These are phyloP conservation scores for Eucalyptus pumila DNA, from an alignment of 345 rosid genomes.

Conservation along the genomic window DNA sequence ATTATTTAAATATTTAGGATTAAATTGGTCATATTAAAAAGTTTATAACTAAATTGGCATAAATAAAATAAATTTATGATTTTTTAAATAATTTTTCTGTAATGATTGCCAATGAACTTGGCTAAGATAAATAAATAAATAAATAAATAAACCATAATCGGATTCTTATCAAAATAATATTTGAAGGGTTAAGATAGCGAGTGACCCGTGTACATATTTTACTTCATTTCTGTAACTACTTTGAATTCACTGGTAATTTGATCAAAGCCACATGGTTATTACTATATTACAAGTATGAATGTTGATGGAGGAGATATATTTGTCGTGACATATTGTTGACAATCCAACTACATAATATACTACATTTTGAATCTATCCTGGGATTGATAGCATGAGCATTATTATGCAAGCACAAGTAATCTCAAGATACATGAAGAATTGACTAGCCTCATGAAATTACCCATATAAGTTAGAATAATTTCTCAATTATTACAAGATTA, in stretches of 20 bases:
- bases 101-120: not conserved
- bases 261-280: not conserved
- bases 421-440: not conserved
- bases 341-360: not conserved
- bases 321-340: not conserved
- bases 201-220: not conserved
- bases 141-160: no score
- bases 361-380: not conserved
- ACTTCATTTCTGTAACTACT: not conserved
- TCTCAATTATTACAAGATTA: not conserved
- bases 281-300: not conserved
- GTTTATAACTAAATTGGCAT: rapidly evolving
- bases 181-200: not conserved
- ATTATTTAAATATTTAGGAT: not conserved
- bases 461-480: not conserved
- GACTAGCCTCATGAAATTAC: not conserved
- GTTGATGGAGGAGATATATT: not conserved
- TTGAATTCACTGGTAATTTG: not conserved
- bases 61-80: no score
- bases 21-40: no score
- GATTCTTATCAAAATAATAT: not conserved
- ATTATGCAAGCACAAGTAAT: not conserved
- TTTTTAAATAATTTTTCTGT: no score
- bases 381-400: not conserved
- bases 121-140: not conserved